Base-by-base conservation (phyloP, 257 asterid genomes). In the Plantago major region DNA sequence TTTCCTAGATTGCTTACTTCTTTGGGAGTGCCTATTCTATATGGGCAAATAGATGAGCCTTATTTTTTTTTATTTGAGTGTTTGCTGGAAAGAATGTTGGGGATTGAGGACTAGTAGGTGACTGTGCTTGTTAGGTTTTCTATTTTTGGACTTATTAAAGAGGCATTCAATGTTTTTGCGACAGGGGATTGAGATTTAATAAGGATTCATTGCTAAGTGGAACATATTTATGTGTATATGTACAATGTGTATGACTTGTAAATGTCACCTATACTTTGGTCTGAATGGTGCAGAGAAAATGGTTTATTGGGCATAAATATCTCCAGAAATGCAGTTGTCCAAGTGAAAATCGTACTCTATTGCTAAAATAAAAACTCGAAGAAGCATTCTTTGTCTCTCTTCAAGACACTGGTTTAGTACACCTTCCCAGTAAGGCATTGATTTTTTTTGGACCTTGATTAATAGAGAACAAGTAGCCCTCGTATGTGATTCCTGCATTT, bases 111-210 rank as follows among this genome's bases (percentile, higher is more conserved):
- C 60, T 59, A 46, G 49, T 40, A 59, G 67, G 58, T 33, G 40
- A 47, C 42, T 54, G 59, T 47, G 18, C 12, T 65, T 11, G 28
- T 46, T 62, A 58, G 50, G 46, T 28, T 67, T 18, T 28, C 44
- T n/a, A 46, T 37, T 57, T 56, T 52, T 13, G 67, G 59, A 52
- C 18, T 43, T 62, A 1, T 48, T 11, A 2, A 4, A 46, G 74
- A 58, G 14, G 67, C 12, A 58, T 19, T 16, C 19, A 55, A 56
- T 71, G 63, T 66, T 64, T 46, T 58, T 46, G 62, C 51, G 48
- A 57, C 16, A 16, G 46, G 63, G 53, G 22, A 46, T 14, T 37
- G 49, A 19, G 63, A 58, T 47, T 6, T 2, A 18, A 1, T 22
- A 12, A 43, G 55, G 43, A 54, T 37, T 2, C 42, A 48, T 51